A percentile compares a stretch with the other conserved stretches of the same genome.
These are phyloP conservation scores for Ophidiomyces ophidiicola DNA, from an alignment of 2,329 filamentous ascomycete genomes.

Conservation along the genomic window DNA sequence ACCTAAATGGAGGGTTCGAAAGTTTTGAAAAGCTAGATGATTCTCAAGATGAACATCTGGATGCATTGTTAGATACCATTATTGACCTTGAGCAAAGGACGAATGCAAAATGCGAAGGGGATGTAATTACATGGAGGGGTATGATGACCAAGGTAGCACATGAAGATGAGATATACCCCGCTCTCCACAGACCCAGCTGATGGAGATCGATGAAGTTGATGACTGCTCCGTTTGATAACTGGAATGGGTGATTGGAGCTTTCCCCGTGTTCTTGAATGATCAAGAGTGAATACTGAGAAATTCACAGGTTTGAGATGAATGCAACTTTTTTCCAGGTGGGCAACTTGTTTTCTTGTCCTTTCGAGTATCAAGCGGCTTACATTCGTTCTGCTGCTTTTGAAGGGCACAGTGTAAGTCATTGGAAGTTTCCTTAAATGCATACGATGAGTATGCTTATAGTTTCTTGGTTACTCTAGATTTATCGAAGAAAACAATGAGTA, in stretches of 20 bases:
- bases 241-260: constrained; percentile 53
- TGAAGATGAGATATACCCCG: not conserved
- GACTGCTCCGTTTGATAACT: constrained; percentile 66
- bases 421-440: constrained; percentile 14
- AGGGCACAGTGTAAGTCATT: constrained; percentile 44
- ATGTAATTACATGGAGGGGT: constrained; percentile 85
- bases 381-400: constrained; percentile 19
- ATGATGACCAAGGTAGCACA: constrained; percentile 87
- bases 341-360: constrained; percentile 1
- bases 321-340: constrained; percentile 75
- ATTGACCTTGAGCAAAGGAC: constrained; percentile 58
- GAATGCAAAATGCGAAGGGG: constrained; percentile 55
- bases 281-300: not conserved
- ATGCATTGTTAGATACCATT: constrained; percentile 68
- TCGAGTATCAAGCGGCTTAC: constrained; percentile 6
- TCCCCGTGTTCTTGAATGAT: constrained; percentile 9
- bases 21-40: constrained; percentile 75
- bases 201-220: constrained; percentile 53
- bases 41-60: constrained; percentile 71
- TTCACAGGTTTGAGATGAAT: constrained; percentile 82
- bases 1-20: constrained; percentile 71
- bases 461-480: constrained; percentile 46
- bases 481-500: constrained; percentile 80
- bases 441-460: too few species aligned
- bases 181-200: not conserved